Base-by-base conservation (phyloP, 805 yeast genomes). In the Ogataea pilisensis region DNA sequence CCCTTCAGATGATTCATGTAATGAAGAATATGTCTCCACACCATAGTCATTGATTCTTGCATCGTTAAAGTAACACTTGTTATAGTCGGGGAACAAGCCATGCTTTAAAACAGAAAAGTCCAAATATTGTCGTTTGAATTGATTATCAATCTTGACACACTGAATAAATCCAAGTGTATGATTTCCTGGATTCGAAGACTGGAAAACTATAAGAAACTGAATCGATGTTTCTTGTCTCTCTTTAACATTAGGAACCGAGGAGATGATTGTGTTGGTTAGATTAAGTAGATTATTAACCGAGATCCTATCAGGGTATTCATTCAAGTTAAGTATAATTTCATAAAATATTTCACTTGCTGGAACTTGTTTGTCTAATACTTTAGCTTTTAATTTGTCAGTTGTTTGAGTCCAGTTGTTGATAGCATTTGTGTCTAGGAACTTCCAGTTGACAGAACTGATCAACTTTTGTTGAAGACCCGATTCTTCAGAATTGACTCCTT, bases 1-100 rank as follows among this genome's bases (percentile, higher is more conserved):
- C 1, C 96, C 97, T 54, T 83, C 88, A 19, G 79, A 66, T 45
- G 84, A 84, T 58, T 90, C 96, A 37, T 79, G 76, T 7, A 86
- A 52, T 14, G 88, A 64, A 43, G 85, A 83, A 63, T 68, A 87
- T 3, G 54, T 45, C 13, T 46, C 53, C 17, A 61, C 52, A 13
- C 63, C 58, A 38, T 51, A 62, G 19, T 55, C 60, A 29, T 58
- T 45, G 12, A 47, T 43, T 42, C 54, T 57, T 2, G 63, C 61
- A 42, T 61, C 63, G 13, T 46, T 50, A 42, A 53, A 63, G 26
- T 58, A 56, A 31, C 47, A 49, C 38, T 50, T 53, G 29, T 53
- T 53, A 41, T 49, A 61, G 20, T 59, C 61, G 8, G 55, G 55
- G 43, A 50, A 63, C 38, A 65, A 33, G 2, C 58, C 63, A 6